These are phyloP conservation scores for Brettanomyces nanus DNA, from an alignment of 805 yeast species.

Conservation along the genomic window DNA sequence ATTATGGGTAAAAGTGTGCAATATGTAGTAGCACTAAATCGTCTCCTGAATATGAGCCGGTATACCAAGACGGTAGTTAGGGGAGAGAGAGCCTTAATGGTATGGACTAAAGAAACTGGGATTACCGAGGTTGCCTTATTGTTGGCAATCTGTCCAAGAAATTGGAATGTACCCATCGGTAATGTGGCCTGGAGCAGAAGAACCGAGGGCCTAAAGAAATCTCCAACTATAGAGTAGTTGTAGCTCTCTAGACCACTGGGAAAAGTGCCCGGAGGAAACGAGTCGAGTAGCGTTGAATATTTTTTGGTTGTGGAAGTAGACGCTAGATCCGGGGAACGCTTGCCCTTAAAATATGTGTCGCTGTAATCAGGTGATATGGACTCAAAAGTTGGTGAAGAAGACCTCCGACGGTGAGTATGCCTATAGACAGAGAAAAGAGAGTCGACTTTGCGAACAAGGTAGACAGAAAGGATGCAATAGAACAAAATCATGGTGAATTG, in stretches of 20 bases:
- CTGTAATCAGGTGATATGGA: not conserved
- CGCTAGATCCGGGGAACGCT: not conserved
- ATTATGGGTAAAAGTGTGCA: constrained; percentile 72
- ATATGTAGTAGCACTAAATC: constrained; percentile 62
- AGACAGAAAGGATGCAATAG: constrained; percentile 38
- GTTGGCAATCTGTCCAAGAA: constrained; percentile 82
- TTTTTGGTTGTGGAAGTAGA: constrained; percentile 18
- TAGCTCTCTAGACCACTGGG: constrained; percentile 29
- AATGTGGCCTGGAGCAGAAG: constrained; percentile 56
- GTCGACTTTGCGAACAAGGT: constrained; percentile 18
- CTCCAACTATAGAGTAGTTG: constrained; percentile 21
- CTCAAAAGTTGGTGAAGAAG: not conserved
- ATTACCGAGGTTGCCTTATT: constrained; percentile 88
- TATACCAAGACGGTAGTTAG: constrained; percentile 79
- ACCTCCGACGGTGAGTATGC: constrained; percentile 1
- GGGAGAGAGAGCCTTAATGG: constrained; percentile 89
- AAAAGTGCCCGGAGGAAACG: constrained; percentile 43
- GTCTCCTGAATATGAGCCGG: constrained; percentile 47
- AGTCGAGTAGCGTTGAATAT: constrained; percentile 13
- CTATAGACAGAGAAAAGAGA: constrained; percentile 18
- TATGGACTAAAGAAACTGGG: constrained; percentile 93
- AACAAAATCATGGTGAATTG: constrained; percentile 72
- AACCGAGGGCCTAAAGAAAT: constrained; percentile 47
- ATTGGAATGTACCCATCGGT: constrained; percentile 94
- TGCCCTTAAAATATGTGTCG: not conserved